Base-by-base conservation (phyloP, 1,284 basidiomycete genomes). In the Ceraceosorus guamensis region DNA sequence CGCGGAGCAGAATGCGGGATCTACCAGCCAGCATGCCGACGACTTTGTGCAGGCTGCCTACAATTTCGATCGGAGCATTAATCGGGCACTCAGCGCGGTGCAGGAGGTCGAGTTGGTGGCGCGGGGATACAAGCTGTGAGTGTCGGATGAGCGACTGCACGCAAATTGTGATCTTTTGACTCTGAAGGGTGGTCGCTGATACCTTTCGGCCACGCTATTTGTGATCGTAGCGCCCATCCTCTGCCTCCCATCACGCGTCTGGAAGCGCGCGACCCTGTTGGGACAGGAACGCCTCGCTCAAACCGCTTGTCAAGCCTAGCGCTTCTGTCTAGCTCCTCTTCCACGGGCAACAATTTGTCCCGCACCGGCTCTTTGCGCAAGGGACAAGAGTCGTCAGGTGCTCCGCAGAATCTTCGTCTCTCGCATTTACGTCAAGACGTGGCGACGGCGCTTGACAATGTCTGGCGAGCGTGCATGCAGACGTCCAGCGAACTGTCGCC, bases 101-200 rank as follows among this genome's bases (percentile, higher is more conserved):
- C 73, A 75, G 50, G 73, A 75, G 51, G 68, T 71, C 39, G 73
- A 75, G 59, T 56, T 70, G 2, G 71, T 75, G 16, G 67, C 72
- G 18, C 60, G 73, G 24, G 72, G 72, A 5, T 72, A 65, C 57
- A 68, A 64, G 49, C 55, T 75, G 32, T 66, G 52, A 53, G 55
- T 57, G 24, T 16, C 48, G 35, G 41, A 13, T 24, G 24, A 24
- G 24, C 24, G 24, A 24, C 24, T 24, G 24, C 3, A 24, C 24
- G 24, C 39, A 41, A 41, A 16, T 41, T 41, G 39, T 24, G 39
- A 11, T 11, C 39, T 11, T 41, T 11, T 1, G 1, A 2, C 3
- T 11, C 39, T 41, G 39, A 11, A 11, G 39, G 2, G 18, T 16
- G 24, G 24, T 3, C 14, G 18, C 24, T 13, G 11, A 13, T 13